These are phyloP conservation scores for Xerocomellus intermedius DNA, from an alignment of 768 basidiomycete genomes.

Conservation along the genomic window DNA sequence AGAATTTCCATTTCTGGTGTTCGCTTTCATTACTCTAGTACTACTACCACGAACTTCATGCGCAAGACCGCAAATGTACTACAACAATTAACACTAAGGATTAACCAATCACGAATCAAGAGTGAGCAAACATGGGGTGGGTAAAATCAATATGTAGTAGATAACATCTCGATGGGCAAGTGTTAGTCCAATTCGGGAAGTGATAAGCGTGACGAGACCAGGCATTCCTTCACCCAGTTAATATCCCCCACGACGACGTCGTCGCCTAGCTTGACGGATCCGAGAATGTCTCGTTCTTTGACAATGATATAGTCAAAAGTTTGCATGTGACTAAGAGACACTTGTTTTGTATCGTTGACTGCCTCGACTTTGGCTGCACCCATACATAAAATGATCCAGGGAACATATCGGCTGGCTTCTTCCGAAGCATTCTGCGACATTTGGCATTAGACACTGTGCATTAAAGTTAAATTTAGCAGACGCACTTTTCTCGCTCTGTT, in stretches of 20 bases:
- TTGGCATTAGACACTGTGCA: not conserved
- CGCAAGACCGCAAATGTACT: constrained; percentile 3
- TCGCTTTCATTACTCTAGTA: not conserved
- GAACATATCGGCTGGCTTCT: constrained; percentile 47
- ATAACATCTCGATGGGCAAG: not conserved
- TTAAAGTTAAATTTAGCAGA: not conserved
- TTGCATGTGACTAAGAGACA: constrained; percentile 23
- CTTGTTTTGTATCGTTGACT: constrained; percentile 43
- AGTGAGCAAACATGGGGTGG: not conserved
- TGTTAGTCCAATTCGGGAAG: constrained; percentile 24
- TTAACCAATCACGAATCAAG: not conserved
- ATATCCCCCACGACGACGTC: constrained; percentile 48
- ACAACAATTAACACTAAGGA: constrained; percentile 3
- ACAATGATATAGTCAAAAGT: constrained; percentile 66
- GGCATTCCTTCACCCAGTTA: constrained; percentile 75
- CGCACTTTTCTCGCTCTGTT: constrained; percentile 26
- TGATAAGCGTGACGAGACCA: constrained; percentile 59
- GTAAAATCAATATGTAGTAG: constrained; percentile 4
- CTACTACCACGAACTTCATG: too few relatives aligned
- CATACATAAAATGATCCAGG: constrained; percentile 73
- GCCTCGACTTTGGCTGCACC: constrained; percentile 73
- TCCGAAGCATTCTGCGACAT: constrained; percentile 23
- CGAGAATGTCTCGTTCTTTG: constrained; percentile 38
- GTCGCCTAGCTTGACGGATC: constrained; percentile 27
- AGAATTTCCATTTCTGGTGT: constrained; percentile 16